Conservation (phyloP, 148 eudicot species). For the Spergularia marina region DNA sequence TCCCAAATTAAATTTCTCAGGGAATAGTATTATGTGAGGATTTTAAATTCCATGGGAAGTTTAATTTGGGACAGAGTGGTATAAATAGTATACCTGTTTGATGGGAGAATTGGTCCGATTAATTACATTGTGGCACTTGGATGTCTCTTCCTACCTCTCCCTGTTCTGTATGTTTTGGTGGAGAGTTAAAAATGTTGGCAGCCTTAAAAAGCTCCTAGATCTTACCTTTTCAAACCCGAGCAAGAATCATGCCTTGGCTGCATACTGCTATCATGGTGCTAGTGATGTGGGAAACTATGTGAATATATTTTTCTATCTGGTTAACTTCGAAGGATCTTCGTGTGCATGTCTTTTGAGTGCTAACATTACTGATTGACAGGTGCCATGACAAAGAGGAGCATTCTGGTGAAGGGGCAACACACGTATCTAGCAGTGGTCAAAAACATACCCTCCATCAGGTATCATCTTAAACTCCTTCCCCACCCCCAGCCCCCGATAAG, state of each 20-base stretch:
- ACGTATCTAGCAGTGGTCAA: slow-evolving; percentile 52
- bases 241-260: neutral
- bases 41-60: too few relatives aligned
- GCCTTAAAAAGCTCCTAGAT: too few relatives aligned
- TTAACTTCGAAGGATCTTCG: neutral
- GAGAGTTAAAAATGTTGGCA: too few relatives aligned
- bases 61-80: too few relatives aligned
- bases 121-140: neutral
- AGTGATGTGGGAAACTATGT: neutral
- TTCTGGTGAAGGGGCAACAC: slow-evolving; percentile 32
- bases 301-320: neutral
- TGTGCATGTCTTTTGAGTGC: neutral
- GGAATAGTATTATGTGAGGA: too few relatives aligned
- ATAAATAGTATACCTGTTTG: neutral
- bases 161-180: too few relatives aligned
- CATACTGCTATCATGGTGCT: neutral
- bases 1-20: too few relatives aligned
- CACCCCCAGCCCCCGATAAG: neutral
- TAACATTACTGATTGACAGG: slow-evolving; percentile 37
- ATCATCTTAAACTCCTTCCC: neutral
- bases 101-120: neutral
- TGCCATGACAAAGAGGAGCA: slow-evolving; percentile 41
- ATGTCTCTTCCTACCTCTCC: neutral
- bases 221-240: neutral
- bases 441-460: slow-evolving; percentile 64